Evolutionary conservation across 805 yeast genomes (phyloP).

Genomic region (Candida silvatica): DNA sequence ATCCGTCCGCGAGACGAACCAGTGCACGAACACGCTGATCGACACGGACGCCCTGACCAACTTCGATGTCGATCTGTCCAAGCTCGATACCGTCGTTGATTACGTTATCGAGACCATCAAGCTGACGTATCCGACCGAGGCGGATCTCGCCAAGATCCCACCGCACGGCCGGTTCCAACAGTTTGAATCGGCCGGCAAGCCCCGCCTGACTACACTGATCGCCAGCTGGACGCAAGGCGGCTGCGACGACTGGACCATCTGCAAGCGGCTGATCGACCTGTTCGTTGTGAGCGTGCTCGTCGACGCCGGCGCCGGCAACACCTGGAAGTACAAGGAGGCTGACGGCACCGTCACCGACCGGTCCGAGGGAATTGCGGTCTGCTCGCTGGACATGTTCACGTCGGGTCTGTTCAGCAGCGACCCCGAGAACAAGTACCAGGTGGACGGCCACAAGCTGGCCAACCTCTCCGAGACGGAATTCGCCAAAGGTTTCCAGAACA

Average conservation of each 20-base stretch:
- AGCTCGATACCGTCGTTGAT: constrained; percentile 33
- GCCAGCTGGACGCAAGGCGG: too few species aligned
- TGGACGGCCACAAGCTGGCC: constrained; percentile 33
- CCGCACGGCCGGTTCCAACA: constrained; percentile 68
- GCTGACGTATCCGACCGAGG: constrained; percentile 35
- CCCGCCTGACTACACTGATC: constrained; percentile 36
- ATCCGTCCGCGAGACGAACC: constrained; percentile 47
- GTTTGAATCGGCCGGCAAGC: constrained; percentile 40
- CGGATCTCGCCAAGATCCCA: constrained; percentile 36
- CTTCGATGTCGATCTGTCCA: constrained; percentile 35
- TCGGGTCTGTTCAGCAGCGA: constrained; percentile 34
- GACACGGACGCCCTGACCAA: constrained; percentile 28
- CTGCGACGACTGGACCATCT: constrained; percentile 36
- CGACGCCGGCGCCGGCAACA: constrained; percentile 64
- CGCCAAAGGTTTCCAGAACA: constrained; percentile 38
- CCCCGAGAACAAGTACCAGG: constrained; percentile 28
- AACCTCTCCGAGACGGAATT: constrained; percentile 28
- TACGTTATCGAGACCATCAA: constrained; percentile 37
- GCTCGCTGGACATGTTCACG: constrained; percentile 45
- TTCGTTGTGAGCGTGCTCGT: constrained; percentile 52
- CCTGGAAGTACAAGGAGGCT: constrained; percentile 41
- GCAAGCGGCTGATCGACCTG: constrained; percentile 46
- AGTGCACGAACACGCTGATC: constrained; percentile 33
- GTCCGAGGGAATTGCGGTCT: constrained; percentile 61
- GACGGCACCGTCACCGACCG: constrained; percentile 27